Percentiles rank a stretch among this genome's conserved stretches.
These are phyloP conservation scores for baker's yeast (Saccharomyces cerevisiae) DNA, from an alignment of 805 yeast species.

Conservation along the genomic window DNA sequence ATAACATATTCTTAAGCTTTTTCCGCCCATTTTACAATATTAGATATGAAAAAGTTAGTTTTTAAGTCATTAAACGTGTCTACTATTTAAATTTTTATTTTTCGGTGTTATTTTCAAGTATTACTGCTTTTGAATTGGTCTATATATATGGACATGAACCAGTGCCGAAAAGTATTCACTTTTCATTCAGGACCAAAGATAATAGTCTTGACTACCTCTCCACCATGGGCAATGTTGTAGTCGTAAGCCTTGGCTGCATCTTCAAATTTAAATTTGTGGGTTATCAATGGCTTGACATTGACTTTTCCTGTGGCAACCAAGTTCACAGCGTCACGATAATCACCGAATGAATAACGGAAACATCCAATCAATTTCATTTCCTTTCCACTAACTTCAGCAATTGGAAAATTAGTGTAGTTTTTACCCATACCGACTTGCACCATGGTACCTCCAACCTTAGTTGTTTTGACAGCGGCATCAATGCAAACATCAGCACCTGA, in stretches of 20 bases:
- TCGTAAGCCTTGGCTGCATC: conserved; percentile 75
- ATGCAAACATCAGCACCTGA: conserved; percentile 78
- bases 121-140: too few relatives aligned
- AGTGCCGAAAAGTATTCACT: too few relatives aligned
- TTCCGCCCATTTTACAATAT: too few relatives aligned
- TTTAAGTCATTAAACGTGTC: too few relatives aligned
- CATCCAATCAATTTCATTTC: conserved; percentile 67
- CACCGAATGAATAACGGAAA: conserved; percentile 74
- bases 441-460: conserved; percentile 60
- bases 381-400: conserved; percentile 57
- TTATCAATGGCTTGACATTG: conserved; percentile 59
- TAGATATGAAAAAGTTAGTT: too few relatives aligned
- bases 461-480: conserved; percentile 52
- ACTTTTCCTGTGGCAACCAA: conserved; percentile 57
- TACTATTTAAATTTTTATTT: too few relatives aligned
- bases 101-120: too few relatives aligned
- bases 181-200: conserved; percentile 58
- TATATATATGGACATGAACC: too few relatives aligned
- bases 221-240: conserved; percentile 49
- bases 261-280: conserved; percentile 63
- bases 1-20: too few relatives aligned
- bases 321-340: conserved; percentile 64
- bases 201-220: conserved; percentile 63
- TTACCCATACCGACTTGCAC: conserved; percentile 86
- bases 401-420: conserved; percentile 62